Base-by-base conservation (phyloP, 2,329 filamentous ascomycete species). In the Trichoderma endophyticum region DNA sequence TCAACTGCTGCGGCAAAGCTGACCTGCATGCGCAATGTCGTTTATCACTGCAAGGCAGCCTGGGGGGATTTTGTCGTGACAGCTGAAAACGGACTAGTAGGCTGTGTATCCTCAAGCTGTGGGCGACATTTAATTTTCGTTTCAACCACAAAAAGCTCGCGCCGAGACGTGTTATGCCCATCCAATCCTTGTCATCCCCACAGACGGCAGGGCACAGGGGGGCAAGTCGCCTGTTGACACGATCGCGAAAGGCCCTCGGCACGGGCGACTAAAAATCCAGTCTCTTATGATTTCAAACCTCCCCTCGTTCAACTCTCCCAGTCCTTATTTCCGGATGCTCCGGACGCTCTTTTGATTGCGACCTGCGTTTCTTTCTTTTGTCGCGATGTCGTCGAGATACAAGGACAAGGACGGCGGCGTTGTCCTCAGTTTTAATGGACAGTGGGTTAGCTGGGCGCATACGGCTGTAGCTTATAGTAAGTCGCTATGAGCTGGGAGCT, bases 381-480 rank as follows among this genome's bases (percentile, higher is more conserved):
- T 75, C 76, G 70, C 77, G 72, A 82, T 82, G 81, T 74, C 79
- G 68, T 75, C 79, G 67, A 86, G 83, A 76, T 90, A 89, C 82
- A 91, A 91, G 82, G 89, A 91, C 83, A 90, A 90, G 82, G 87
- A 89, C 76, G 84, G 84, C 75, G 88, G 88, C 77, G 85, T 88
- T 72, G 82, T 91, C 75, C 80, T 90, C 73, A 82, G 86, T 75
- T 88, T 99, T 80, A 95, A 92, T 80, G 96, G 93, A 76, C 92
- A 92, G 86, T 98, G 93, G 93, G 87, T 99, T 75, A 93, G 94
- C 73, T 97, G 93, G 89, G 83, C 90, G 75, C 96, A 99, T 84
- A 99, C 96, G 9, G 82, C 86, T 62, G 84, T 93, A 76, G 96
- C 94, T 73, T 98, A 97, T 81, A 83, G 92, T 94, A 81, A 76